Conservation (phyloP, 192 early-diverging fungal genomes). For the Umbelopsis sp. region DNA sequence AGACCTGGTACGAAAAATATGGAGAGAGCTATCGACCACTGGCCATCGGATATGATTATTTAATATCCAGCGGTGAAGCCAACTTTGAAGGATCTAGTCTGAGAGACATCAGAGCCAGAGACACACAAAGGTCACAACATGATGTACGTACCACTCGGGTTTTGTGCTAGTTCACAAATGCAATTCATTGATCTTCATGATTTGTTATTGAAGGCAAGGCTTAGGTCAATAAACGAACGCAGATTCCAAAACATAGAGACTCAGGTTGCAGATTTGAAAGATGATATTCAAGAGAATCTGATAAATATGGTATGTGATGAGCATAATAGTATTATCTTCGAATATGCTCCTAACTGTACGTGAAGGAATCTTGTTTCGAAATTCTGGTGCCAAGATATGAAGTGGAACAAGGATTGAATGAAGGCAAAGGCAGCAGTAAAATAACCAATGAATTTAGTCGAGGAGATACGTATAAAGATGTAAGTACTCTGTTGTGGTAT, state of each 20-base stretch:
- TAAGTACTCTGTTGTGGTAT: background rate
- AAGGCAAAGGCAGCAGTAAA: background rate
- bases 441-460: background rate
- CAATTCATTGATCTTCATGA: background rate
- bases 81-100: constrained; percentile 8
- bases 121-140: constrained; percentile 30
- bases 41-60: constrained; percentile 56
- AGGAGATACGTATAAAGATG: background rate
- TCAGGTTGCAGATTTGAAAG: constrained; percentile 41
- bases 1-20: constrained; percentile 60
- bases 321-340: too few relatives aligned
- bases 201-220: constrained; percentile 18
- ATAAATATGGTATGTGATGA: constrained; percentile 37
- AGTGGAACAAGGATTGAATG: background rate
- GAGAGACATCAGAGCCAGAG: background rate
- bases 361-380: constrained; percentile 49
- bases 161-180: background rate
- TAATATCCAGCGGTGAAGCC: constrained; percentile 29
- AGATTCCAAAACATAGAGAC: constrained; percentile 39
- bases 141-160: constrained; percentile 8
- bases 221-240: constrained; percentile 34
- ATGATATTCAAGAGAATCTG: constrained; percentile 44
- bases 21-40: constrained; percentile 56
- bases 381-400: constrained; percentile 52
- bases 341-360: background rate